phyloP scores from a whole-genome alignment of 345 rosid species.

The Lepidium didymum region DNA sequence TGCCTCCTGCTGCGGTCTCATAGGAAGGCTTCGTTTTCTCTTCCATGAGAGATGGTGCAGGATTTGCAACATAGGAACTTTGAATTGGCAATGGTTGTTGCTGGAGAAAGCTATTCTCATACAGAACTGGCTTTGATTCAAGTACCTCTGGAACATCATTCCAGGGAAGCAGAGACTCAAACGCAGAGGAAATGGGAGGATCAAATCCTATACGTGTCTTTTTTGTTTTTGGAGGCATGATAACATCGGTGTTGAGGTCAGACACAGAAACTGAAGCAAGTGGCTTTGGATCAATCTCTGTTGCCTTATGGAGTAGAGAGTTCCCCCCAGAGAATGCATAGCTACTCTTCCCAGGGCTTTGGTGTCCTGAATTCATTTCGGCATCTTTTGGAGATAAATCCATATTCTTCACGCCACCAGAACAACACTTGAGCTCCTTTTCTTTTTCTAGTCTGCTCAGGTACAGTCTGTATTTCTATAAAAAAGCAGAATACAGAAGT shows the following conservation, averaged over 20 bases:
- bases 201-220: conserved; percentile 39
- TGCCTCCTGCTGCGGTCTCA: conserved; percentile 30
- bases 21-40: conserved; percentile 34
- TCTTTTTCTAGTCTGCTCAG: conserved; percentile 77
- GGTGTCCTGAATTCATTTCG: conserved; percentile 29
- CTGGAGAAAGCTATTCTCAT: conserved; percentile 41
- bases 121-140: conserved; percentile 40
- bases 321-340: conserved; percentile 34
- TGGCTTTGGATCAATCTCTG: conserved; percentile 39
- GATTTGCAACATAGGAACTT: conserved; percentile 12
- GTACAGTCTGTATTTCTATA: conserved; percentile 96
- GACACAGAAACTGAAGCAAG: conserved; percentile 33
- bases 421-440: conserved; percentile 40
- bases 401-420: conserved; percentile 46
- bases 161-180: conserved; percentile 49
- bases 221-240: conserved; percentile 28
- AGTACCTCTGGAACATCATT: conserved; percentile 41
- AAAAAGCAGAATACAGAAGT: not conserved
- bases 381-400: conserved; percentile 50
- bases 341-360: conserved; percentile 35
- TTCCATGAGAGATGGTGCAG: conserved; percentile 27
- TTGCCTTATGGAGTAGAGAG: conserved; percentile 33
- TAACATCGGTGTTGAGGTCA: conserved; percentile 36
- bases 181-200: conserved; percentile 31
- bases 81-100: conserved; percentile 32